Evolutionary conservation across 257 asterid species (phyloP).

Genomic region (Fraxinus excelsior): DNA sequence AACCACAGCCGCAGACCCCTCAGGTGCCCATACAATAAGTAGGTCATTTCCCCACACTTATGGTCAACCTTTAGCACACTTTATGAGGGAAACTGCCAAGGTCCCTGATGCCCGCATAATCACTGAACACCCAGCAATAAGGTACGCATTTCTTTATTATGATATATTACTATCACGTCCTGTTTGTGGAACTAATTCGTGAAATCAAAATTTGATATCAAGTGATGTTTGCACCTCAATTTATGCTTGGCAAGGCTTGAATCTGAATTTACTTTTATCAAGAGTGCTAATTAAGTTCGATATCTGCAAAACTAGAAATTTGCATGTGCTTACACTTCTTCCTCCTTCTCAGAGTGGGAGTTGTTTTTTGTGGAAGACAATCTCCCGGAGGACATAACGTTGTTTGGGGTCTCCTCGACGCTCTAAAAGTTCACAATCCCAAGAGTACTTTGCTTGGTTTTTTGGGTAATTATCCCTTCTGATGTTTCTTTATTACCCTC

Average conservation of each 20-base stretch:
- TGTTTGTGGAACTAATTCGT: not conserved
- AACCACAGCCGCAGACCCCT: constrained; percentile 65
- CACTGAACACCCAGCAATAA: constrained; percentile 71
- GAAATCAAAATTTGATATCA: constrained; percentile 10
- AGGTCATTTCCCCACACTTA: constrained; percentile 82
- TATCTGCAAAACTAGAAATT: not conserved
- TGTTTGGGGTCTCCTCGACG: constrained; percentile 88
- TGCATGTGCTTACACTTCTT: constrained; percentile 15
- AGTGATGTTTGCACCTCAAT: not conserved
- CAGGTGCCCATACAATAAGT: constrained; percentile 76
- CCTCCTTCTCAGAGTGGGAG: constrained; percentile 71
- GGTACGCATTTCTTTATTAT: constrained; percentile 40
- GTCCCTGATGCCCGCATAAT: constrained; percentile 89
- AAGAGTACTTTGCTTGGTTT: constrained; percentile 80
- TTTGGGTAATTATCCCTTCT: constrained; percentile 52
- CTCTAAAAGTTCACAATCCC: constrained; percentile 76
- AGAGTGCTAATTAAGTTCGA: not conserved
- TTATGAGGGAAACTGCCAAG: constrained; percentile 72
- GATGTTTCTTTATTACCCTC: not conserved
- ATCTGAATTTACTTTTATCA: not conserved
- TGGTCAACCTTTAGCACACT: constrained; percentile 89
- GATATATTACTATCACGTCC: not conserved
- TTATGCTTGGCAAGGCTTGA: constrained; percentile 7
- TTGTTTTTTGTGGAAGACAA: constrained; percentile 94
- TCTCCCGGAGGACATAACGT: constrained; percentile 99